Evolutionary conservation across 768 basidiomycete species (phyloP), one percentile per base, ranked within the genome.

Genomic region (Suillus bovinus): DNA sequence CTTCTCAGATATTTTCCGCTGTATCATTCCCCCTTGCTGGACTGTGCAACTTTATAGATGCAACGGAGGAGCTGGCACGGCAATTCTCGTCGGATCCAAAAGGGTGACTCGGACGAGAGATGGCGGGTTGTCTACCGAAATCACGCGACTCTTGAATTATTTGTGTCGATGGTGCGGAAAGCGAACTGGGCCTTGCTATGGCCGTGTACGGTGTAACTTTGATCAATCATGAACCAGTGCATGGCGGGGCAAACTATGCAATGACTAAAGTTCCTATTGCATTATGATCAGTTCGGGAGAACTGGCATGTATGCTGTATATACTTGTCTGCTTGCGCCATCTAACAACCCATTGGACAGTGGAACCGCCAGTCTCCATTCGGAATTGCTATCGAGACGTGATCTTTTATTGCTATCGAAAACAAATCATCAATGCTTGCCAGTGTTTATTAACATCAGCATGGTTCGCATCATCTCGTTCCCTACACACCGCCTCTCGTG

Each of bases 401-500:
- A n/a, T 47, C 11, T 2, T 31, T 61, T n/a, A 59, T 67, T 17
- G 55, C 47, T 29, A 27, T 29, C 20, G 4, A 31, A 22, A 8
- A 9, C 50, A 89, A 87, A 78, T 93, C 39, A 91, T 93, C 71
- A 94, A 93, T 70, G 91, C 89, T 3, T 87, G n/a, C n/a, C n/a
- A n/a, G n/a, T n/a, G 85, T 71, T 81, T 96, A 14, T 76, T 98
- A 65, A 93, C 90, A 41, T 93, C 93, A 2, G 94, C 95, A 6
- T 95, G 91, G 89, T 96, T 94, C 29, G 94, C 95, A 39, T 93
- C 91, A 6, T 89, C 88, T 24, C 90, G 89, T 72, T 93, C 96
- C 72, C 73, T 97, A 49, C 96, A 94, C 77, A 95, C 93, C 6
- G 89, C 89, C 52, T 94, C 94, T 20, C 87, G 91, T 60, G 91